A percentile compares a stretch with the other conserved stretches of the same genome.
phyloP scores from a whole-genome alignment of 495 filamentous ascomycete species.

The Aspergillus cavernicola region DNA sequence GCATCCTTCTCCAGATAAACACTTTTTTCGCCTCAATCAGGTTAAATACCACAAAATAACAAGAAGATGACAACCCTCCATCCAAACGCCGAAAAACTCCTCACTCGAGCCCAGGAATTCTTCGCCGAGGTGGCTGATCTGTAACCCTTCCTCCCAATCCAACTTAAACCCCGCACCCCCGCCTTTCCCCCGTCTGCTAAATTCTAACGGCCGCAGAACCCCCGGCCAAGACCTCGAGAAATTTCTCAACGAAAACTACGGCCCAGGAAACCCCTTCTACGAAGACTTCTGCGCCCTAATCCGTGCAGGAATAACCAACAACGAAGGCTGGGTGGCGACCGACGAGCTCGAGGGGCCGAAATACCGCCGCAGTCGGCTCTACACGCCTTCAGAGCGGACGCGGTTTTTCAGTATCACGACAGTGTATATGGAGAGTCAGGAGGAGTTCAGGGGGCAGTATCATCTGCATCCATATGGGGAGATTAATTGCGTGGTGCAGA shows the following conservation, averaged over 20 bases:
- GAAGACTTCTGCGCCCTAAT: slow-evolving; percentile 38
- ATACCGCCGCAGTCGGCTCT: slow-evolving; percentile 43
- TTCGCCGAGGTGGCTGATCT: slow-evolving; percentile 40
- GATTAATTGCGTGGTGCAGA: slow-evolving; percentile 47
- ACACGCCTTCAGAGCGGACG: slow-evolving; percentile 30
- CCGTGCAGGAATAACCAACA: slow-evolving; percentile 26
- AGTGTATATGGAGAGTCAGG: slow-evolving; percentile 45
- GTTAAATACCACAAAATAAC: too few species aligned
- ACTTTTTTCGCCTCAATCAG: too few species aligned
- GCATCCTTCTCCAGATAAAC: too few species aligned
- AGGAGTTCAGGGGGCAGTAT: slow-evolving; percentile 41
- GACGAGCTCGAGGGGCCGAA: slow-evolving; percentile 33
- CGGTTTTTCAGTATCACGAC: slow-evolving; percentile 47
- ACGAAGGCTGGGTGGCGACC: slow-evolving; percentile 44
- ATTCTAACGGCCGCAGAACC: slow-evolving; percentile 26
- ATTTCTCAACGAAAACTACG: slow-evolving; percentile 38
- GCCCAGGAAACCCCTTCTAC: slow-evolving; percentile 38
- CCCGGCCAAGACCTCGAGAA: slow-evolving; percentile 41
- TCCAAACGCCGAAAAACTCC: slow-evolving; percentile 36
- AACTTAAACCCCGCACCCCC: not conserved
- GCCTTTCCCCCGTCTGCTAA: not conserved
- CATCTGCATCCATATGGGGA: slow-evolving; percentile 46
- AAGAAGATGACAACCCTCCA: too few species aligned
- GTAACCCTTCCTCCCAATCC: slow-evolving; percentile 19
- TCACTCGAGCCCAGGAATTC: slow-evolving; percentile 32